Evolutionary conservation across 2,329 filamentous ascomycete species (phyloP).

Genomic region (Allantophomopsis cytisporea): DNA sequence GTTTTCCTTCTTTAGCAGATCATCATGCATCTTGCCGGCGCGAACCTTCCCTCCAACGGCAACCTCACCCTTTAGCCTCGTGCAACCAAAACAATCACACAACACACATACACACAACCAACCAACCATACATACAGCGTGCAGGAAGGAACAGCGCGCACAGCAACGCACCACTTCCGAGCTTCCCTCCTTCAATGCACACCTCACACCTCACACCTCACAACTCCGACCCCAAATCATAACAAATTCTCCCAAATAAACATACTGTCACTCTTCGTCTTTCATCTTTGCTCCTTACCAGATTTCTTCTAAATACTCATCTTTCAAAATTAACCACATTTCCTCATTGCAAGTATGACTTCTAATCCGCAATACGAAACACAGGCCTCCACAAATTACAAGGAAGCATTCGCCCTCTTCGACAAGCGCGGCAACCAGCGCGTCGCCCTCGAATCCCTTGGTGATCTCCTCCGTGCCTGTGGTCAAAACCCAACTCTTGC

Average conservation of each 20-base stretch:
- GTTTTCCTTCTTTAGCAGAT: neutral
- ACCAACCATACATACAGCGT: too few species aligned
- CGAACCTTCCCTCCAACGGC: neutral
- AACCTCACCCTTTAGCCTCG: neutral
- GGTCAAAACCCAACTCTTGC: constrained; percentile 94
- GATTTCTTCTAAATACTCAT: too few species aligned
- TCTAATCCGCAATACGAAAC: constrained; percentile 16
- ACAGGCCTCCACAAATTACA: constrained; percentile 91
- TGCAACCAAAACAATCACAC: neutral
- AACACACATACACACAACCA: neutral
- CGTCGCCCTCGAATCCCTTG: constrained; percentile 73
- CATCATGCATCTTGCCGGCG: too few species aligned
- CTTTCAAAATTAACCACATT: too few species aligned
- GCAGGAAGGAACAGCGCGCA: too few species aligned
- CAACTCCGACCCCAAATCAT: too few species aligned
- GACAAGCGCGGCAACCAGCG: constrained; percentile 97
- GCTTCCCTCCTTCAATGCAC: too few species aligned
- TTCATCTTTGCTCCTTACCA: too few species aligned
- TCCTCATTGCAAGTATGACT: constrained; percentile 6
- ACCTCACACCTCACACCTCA: too few species aligned
- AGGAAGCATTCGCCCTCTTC: constrained; percentile 98
- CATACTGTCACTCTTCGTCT: too few species aligned
- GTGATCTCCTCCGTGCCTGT: constrained; percentile 89
- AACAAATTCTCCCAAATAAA: too few species aligned
- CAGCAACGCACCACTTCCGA: too few species aligned